Percentiles rank a stretch among this genome's conserved stretches.
phyloP scores from a whole-genome alignment of 140 eudicot species.

The Ambrosia hybrid region DNA sequence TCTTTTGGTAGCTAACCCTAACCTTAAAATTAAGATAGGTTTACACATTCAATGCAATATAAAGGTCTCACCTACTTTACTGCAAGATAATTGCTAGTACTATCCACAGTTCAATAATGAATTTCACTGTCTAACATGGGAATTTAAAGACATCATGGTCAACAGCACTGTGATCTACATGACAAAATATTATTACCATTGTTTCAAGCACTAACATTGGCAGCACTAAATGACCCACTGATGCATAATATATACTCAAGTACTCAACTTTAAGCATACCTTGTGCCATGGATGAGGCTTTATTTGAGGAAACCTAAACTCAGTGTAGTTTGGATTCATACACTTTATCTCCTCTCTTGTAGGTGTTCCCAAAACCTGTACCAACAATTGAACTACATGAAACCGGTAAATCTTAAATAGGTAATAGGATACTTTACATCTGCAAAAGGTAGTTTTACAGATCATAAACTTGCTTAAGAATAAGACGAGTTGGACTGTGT shows the following conservation, averaged over 20 bases:
- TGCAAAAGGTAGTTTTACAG: background rate
- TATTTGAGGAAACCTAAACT: constrained; percentile 95
- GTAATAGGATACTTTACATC: background rate
- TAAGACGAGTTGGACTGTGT: too few relatives aligned
- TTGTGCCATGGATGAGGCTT: constrained; percentile 99
- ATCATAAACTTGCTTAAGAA: too few relatives aligned
- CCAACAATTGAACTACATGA: constrained; percentile 19
- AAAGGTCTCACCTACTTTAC: background rate
- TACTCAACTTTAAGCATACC: constrained; percentile 42
- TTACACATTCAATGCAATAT: constrained; percentile 1
- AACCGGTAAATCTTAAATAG: constrained; percentile 11
- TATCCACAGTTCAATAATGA: constrained; percentile 12
- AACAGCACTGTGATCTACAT: constrained; percentile 16
- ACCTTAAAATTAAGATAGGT: background rate
- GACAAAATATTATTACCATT: background rate
- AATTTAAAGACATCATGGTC: background rate
- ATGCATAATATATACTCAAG: constrained; percentile 6
- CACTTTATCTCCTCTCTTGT: constrained; percentile 98
- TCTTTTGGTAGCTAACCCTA: constrained; percentile 4
- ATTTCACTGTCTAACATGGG: background rate
- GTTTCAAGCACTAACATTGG: background rate
- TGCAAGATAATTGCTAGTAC: constrained; percentile 5
- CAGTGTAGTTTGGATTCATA: constrained; percentile 98
- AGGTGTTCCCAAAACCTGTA: constrained; percentile 98
- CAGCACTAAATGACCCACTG: constrained; percentile 11